Evolutionary conservation across 192 early-diverging fungal species (phyloP).

Genomic region (Coemansia aciculifera): DNA sequence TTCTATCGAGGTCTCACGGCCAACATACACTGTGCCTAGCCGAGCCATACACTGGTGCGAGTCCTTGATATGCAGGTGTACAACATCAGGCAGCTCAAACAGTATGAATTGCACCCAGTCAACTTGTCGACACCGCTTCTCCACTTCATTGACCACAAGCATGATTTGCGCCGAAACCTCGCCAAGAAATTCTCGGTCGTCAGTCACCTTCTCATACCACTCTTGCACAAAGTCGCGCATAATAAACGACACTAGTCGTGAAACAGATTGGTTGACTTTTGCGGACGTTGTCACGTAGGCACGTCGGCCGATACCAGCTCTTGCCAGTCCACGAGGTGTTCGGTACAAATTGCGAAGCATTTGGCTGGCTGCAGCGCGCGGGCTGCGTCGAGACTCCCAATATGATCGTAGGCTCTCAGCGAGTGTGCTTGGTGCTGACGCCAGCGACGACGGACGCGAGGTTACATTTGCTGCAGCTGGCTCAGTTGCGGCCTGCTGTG

Average conservation of each 20-base stretch:
- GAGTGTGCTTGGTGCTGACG: constrained; percentile 45
- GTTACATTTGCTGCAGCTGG: constrained; percentile 8
- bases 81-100: constrained; percentile 45
- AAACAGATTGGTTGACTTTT: constrained; percentile 30
- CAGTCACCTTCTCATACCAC: constrained; percentile 48
- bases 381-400: constrained; percentile 42
- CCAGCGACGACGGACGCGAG: constrained; percentile 35
- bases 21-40: constrained; percentile 46
- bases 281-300: constrained; percentile 22
- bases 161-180: constrained; percentile 36
- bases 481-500: constrained; percentile 4
- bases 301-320: not conserved
- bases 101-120: constrained; percentile 50
- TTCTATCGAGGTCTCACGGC: constrained; percentile 43
- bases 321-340: constrained; percentile 7
- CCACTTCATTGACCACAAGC: constrained; percentile 38
- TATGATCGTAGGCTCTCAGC: constrained; percentile 50
- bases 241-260: constrained; percentile 31
- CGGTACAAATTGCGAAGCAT: constrained; percentile 41
- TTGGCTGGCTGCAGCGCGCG: constrained; percentile 14
- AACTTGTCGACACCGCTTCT: constrained; percentile 29
- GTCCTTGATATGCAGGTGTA: constrained; percentile 48
- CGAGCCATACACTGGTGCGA: constrained; percentile 46
- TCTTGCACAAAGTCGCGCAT: constrained; percentile 49
- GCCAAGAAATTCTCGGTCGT: constrained; percentile 43